Conservation (phyloP, 495 filamentous ascomycete species). For the Neurospora tetrasperma region DNA sequence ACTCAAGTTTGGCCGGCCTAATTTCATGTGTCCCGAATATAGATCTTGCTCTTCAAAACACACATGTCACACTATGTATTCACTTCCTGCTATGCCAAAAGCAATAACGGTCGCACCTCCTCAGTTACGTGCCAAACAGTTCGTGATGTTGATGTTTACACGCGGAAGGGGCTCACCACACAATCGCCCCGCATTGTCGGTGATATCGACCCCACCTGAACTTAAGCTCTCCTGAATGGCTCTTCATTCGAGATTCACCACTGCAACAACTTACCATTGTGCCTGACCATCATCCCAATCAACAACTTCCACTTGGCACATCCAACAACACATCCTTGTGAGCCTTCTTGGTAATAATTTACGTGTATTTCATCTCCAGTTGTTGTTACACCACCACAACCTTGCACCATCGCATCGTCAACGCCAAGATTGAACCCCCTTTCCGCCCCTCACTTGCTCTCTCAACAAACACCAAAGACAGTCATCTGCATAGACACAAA, state of each 20-base stretch:
- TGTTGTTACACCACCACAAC: background rate
- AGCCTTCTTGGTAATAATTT: background rate
- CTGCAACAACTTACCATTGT: background rate
- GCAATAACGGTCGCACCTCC: too few relatives aligned
- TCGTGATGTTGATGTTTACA: background rate
- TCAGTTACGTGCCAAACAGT: background rate
- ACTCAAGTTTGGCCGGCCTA: background rate
- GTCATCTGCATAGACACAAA: slow-evolving; percentile 7
- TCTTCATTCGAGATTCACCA: background rate
- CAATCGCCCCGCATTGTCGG: background rate
- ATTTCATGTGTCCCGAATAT: background rate
- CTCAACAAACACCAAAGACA: background rate
- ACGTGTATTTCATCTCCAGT: background rate
- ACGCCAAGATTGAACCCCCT: background rate
- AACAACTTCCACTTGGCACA: background rate
- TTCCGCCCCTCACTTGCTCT: background rate
- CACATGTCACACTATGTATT: too few relatives aligned
- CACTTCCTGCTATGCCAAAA: too few relatives aligned
- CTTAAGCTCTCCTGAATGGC: background rate
- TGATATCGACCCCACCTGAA: background rate
- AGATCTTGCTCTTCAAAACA: too few relatives aligned
- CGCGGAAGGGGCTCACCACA: background rate
- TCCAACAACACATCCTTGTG: background rate
- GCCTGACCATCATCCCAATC: background rate
- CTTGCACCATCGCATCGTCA: background rate